Conservation (phyloP, 2,329 filamentous ascomycete genomes). For the Tolypocladium ovalisporum region DNA sequence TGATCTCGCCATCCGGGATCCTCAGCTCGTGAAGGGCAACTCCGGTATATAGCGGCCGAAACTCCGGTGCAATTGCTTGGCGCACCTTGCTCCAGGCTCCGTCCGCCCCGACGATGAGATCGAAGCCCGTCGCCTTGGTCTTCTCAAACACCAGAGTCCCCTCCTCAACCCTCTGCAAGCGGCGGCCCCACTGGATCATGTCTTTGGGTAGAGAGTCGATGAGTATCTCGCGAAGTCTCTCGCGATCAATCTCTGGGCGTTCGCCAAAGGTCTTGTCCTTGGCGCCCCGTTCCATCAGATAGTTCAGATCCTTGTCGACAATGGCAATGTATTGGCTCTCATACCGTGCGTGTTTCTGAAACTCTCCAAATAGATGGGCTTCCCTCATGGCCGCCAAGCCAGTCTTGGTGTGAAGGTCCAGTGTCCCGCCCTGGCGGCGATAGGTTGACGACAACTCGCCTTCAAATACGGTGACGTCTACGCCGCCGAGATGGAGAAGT, state of each 20-base stretch:
- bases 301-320: conserved; percentile 28
- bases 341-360: conserved; percentile 36
- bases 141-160: conserved; percentile 27
- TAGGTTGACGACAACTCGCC: conserved; percentile 30
- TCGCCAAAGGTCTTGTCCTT: conserved; percentile 14
- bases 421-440: conserved; percentile 38
- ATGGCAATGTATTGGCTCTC: conserved; percentile 40
- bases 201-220: conserved; percentile 31
- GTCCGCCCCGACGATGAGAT: conserved; percentile 25
- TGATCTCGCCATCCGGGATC: conserved; percentile 27
- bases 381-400: conserved; percentile 40
- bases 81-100: conserved; percentile 26
- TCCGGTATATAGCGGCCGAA: conserved; percentile 33
- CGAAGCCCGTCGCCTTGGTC: conserved; percentile 22
- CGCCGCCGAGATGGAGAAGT: conserved; percentile 34
- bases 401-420: conserved; percentile 41
- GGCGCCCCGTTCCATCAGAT: conserved; percentile 17
- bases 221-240: conserved; percentile 30
- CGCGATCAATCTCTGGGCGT: conserved; percentile 43
- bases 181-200: conserved; percentile 34
- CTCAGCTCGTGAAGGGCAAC: conserved; percentile 31
- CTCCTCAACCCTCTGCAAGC: conserved; percentile 26
- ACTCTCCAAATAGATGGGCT: conserved; percentile 37
- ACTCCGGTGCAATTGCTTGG: conserved; percentile 18
- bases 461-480: conserved; percentile 40